Conservation (phyloP, 352 stramenopile species). For the Phytophthora ohioensis region DNA sequence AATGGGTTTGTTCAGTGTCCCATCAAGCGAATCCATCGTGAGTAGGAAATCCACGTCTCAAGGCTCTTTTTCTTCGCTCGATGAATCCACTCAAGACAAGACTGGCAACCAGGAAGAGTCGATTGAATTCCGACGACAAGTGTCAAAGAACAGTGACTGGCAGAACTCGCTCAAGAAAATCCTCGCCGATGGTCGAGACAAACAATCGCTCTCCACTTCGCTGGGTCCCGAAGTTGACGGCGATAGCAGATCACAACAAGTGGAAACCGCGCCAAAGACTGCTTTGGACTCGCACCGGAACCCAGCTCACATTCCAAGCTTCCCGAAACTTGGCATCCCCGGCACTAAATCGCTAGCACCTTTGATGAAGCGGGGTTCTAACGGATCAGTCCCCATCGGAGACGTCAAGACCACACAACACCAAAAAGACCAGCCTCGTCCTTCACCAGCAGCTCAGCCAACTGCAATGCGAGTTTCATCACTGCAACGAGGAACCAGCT, state of each 20-base stretch:
- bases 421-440: constrained; percentile 23
- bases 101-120: constrained; percentile 31
- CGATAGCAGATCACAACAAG: constrained; percentile 13
- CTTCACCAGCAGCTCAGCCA: constrained; percentile 1
- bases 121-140: constrained; percentile 8
- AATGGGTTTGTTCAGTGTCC: constrained; percentile 11
- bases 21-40: constrained; percentile 11
- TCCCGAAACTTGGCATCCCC: constrained; percentile 69
- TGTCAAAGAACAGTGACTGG: constrained; percentile 48
- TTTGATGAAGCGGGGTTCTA: constrained; percentile 43
- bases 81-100: constrained; percentile 14
- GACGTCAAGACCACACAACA: constrained; percentile 7
- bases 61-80: neutral
- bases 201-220: constrained; percentile 5
- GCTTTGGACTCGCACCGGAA: constrained; percentile 1
- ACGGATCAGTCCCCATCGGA: constrained; percentile 11
- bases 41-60: constrained; percentile 10
- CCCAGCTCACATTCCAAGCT: constrained; percentile 41
- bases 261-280: constrained; percentile 5
- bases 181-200: constrained; percentile 51
- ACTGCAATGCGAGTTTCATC: constrained; percentile 5
- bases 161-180: constrained; percentile 69
- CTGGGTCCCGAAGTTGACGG: constrained; percentile 11
- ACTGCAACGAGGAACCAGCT: constrained; percentile 33
- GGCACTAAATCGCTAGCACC: constrained; percentile 46